Percentiles rank a stretch among this genome's conserved stretches.
These are phyloP conservation scores for Mycena haematopus DNA, from an alignment of 768 basidiomycete genomes.

Conservation along the genomic window DNA sequence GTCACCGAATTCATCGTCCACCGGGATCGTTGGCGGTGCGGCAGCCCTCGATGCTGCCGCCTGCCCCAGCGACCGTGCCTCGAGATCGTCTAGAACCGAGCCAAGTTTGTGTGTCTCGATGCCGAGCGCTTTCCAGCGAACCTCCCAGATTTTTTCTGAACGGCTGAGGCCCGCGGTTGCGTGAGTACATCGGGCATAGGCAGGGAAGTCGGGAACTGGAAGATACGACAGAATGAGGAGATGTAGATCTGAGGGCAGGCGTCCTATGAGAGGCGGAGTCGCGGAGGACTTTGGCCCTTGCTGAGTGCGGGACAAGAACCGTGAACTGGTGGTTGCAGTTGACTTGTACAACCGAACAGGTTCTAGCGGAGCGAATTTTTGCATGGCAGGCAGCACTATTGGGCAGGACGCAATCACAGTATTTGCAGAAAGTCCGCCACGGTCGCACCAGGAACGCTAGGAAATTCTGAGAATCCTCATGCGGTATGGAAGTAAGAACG, in stretches of 20 bases:
- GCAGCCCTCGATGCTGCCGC: slow-evolving; percentile 45
- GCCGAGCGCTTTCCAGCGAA: slow-evolving; percentile 68
- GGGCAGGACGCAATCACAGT: background rate
- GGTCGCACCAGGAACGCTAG: background rate
- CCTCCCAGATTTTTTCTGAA: slow-evolving; percentile 84
- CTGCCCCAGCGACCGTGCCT: slow-evolving; percentile 51
- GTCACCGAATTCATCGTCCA: slow-evolving; percentile 92
- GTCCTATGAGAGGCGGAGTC: slow-evolving; percentile 63
- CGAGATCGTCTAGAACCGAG: slow-evolving; percentile 64
- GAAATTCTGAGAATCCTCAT: background rate
- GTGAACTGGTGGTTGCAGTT: slow-evolving; percentile 39
- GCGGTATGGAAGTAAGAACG: too few relatives aligned
- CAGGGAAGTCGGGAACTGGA: slow-evolving; percentile 81
- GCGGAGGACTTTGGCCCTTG: slow-evolving; percentile 31
- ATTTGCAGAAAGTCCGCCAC: background rate
- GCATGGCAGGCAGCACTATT: slow-evolving; percentile 50
- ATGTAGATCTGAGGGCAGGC: slow-evolving; percentile 80
- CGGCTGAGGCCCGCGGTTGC: slow-evolving; percentile 65
- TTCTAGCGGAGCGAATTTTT: slow-evolving; percentile 87
- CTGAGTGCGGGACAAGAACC: slow-evolving; percentile 36
- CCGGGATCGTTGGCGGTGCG: slow-evolving; percentile 65
- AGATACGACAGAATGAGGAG: slow-evolving; percentile 74
- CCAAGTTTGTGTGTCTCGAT: slow-evolving; percentile 52
- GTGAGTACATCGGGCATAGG: slow-evolving; percentile 72
- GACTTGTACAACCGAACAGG: slow-evolving; percentile 63